Evolutionary conservation across 2,329 filamentous ascomycete species (phyloP), one percentile per base, ranked within the genome.

Genomic region (Ophiostoma populinum): DNA sequence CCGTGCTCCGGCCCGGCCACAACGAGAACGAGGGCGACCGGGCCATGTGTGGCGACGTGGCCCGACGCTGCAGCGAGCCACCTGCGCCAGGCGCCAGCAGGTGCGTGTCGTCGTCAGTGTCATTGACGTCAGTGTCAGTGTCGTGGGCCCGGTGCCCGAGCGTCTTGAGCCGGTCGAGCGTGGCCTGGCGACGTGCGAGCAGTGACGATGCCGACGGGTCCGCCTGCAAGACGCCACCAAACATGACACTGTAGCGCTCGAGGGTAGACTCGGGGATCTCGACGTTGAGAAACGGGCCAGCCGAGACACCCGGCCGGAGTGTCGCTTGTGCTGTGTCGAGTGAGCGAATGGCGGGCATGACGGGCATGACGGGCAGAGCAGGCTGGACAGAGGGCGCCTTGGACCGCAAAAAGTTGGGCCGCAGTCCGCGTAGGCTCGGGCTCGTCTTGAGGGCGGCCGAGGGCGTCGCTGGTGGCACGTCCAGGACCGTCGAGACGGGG

Each of bases 201-300:
- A 75, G 55, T 1, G 59, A 55, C 3, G 56, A 51, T 6, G 52
- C 49, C 5, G 36, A 43, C 13, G 22, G 18, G 11, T 28, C 28
- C 12, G 16, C 16, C 11, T 33, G 7, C 53, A 93, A 58, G 6
- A 94, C 62, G 24, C 69, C 70, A 37, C 76, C 73, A 49, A 95
- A 94, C 86, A 94, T 94, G 44, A 94, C 70, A 46, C 85, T 93
- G 46, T 93, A 95, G 32, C 87, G 65, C 51, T 94, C 87, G 65
- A 95, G 64, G 42, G 78, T 72, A 37, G 80, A 66, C 33, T 70
- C 68, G 1, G 87, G 86, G 38, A 94, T 90, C 35, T 86, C 72
- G 12, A 94, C 67, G 46, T 85, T 65, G 15, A 94, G 58, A 6
- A 77, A 53, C 2, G 57, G 54, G 8, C 50, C 49, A 10, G 40